Evolutionary conservation across 176 grass and related monocot species (phyloP), one percentile per base, ranked within the genome.

Genomic region (Carex parvula): DNA sequence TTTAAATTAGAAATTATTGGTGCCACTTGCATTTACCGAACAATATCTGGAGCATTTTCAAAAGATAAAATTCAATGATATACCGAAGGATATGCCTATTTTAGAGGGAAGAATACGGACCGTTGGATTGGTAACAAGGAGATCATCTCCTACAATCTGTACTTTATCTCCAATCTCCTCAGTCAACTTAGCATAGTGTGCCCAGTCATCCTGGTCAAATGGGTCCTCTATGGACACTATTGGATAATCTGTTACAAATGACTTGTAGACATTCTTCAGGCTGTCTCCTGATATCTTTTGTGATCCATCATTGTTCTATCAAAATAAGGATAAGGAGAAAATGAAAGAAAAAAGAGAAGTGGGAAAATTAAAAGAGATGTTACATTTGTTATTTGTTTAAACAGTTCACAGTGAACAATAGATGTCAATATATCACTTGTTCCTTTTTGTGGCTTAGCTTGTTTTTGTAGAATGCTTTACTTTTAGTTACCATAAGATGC

Each of bases 171-270:
- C 95, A 84, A 94, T 91, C 84, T 98, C 95, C 5, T 86, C 87
- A 16, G 95, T 94, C 89, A 98, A 78, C 75, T 98, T 98, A 64
- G 95, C 85, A 84, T 98, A 98, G 84, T 92, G 87, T 5, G 39
- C 58, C 95, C 95, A 98, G 75, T 98, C 92, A 83, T 98, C 95
- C 91, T 94, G 95, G 81, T 98, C 95, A 90, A 98, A 98, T 8
- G 95, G 95, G 56, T 98, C 95, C 70, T 98, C 95, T 60, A 98
- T 98, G 0, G 95, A 98, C 5, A 87, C 92, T 84, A 98, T 98
- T 61, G 95, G 95, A 77, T 98, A 98, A 74, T 90, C 95, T 3
- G 44, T 67, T 2, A 91, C 92, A 72, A 99, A 99, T 32, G 96
- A 91, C 81, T 99, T 99, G 96, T 99, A 99, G 2, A 99, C 89